phyloP scores from a whole-genome alignment of 2,329 filamentous ascomycete species.

The Mollisiaceae sp. region DNA sequence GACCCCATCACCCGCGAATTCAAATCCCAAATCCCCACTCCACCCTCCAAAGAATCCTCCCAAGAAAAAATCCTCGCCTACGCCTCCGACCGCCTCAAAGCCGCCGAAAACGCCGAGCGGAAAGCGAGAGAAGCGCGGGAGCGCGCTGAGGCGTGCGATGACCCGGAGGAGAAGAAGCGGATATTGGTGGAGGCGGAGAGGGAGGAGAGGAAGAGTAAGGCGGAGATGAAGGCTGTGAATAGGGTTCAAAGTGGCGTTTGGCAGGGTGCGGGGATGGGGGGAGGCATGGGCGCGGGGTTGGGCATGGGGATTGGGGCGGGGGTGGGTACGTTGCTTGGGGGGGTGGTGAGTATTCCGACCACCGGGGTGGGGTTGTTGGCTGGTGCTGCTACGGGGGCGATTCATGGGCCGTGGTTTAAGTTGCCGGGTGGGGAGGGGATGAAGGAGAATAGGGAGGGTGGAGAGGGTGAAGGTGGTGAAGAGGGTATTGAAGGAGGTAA shows the following conservation, averaged over 20 bases:
- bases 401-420: constrained; percentile 37
- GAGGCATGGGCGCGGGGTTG: constrained; percentile 34
- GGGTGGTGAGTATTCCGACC: constrained; percentile 30
- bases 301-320: constrained; percentile 33
- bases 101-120: constrained; percentile 6
- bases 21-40: constrained; percentile 2
- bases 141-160: constrained; percentile 4
- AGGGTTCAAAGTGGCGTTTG: constrained; percentile 37
- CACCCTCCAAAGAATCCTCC: not conserved
- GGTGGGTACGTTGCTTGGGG: constrained; percentile 31
- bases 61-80: not conserved
- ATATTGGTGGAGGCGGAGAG: constrained; percentile 30
- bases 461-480: constrained; percentile 14
- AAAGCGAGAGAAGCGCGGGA: not conserved
- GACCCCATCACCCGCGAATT: not conserved
- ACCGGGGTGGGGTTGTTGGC: constrained; percentile 31
- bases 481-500: constrained; percentile 14
- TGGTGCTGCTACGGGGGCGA: constrained; percentile 29
- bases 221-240: constrained; percentile 72
- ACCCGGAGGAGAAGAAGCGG: constrained; percentile 28
- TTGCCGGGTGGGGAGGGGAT: constrained; percentile 14
- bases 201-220: constrained; percentile 43
- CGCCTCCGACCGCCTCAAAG: not conserved
- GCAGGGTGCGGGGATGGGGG: constrained; percentile 34
- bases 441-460: constrained; percentile 14